These are phyloP conservation scores for Starmerella potacharoeniae DNA, from an alignment of 805 yeast genomes.

Conservation along the genomic window DNA sequence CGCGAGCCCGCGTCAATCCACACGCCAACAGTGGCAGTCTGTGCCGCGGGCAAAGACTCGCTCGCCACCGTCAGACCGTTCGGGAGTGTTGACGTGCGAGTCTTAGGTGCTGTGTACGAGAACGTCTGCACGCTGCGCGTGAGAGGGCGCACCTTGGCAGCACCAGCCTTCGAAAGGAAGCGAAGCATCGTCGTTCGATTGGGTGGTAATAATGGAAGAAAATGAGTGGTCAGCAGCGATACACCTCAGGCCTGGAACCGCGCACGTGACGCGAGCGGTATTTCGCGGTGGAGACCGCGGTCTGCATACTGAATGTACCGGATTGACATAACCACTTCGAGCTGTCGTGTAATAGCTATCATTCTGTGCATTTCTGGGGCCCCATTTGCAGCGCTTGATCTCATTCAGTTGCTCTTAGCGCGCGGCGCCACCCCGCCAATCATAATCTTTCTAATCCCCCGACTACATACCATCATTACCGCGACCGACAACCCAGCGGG, in stretches of 20 bases:
- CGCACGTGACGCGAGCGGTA: neutral
- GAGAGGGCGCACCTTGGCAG: conserved; percentile 14
- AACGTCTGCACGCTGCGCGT: conserved; percentile 22
- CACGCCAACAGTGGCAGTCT: conserved; percentile 94
- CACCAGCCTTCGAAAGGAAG: conserved; percentile 19
- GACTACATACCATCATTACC: neutral
- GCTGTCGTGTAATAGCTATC: too few relatives aligned
- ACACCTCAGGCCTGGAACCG: neutral
- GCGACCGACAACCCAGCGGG: neutral
- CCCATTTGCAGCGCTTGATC: neutral
- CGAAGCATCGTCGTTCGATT: conserved; percentile 15
- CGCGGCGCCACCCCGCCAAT: neutral
- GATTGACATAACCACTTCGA: too few relatives aligned
- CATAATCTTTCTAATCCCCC: conserved; percentile 3
- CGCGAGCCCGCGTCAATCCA: conserved; percentile 99
- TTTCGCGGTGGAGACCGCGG: too few relatives aligned
- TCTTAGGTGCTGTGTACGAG: conserved; percentile 31
- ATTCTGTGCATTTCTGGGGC: too few relatives aligned
- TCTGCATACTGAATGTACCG: too few relatives aligned
- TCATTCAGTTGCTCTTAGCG: neutral
- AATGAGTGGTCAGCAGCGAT: conserved; percentile 18
- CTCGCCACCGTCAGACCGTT: conserved; percentile 94
- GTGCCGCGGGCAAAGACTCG: conserved; percentile 72
- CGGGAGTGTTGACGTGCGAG: conserved; percentile 61
- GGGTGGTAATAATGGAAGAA: conserved; percentile 11